Conservation (phyloP, 2,329 filamentous ascomycete species). For the Helminthosporium solani region DNA sequence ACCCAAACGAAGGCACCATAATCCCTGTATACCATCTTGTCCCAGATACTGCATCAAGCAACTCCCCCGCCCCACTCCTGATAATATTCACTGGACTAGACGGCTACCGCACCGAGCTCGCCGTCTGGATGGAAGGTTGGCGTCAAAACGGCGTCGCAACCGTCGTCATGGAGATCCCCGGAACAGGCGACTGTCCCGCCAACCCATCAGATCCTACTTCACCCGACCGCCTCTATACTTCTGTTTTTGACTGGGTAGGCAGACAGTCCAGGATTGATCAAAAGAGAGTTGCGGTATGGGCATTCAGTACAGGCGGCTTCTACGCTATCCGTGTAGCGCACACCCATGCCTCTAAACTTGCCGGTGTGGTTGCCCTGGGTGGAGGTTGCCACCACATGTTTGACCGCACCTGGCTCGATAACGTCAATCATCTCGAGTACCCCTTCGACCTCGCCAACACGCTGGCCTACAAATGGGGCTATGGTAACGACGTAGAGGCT, state of each 20-base stretch:
- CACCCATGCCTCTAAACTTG: slow-evolving; percentile 55
- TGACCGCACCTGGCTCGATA: slow-evolving; percentile 54
- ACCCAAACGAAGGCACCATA: slow-evolving; percentile 52
- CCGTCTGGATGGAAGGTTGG: slow-evolving; percentile 55
- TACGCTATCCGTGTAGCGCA: slow-evolving; percentile 60
- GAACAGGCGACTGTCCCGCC: slow-evolving; percentile 59
- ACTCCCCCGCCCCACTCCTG: slow-evolving; percentile 52
- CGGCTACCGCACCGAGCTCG: slow-evolving; percentile 59
- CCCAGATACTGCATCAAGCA: slow-evolving; percentile 50
- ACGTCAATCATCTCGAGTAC: slow-evolving; percentile 59
- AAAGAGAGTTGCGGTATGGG: slow-evolving; percentile 55
- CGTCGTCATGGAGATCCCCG: slow-evolving; percentile 58
- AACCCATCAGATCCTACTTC: slow-evolving; percentile 47
- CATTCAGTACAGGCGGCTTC: slow-evolving; percentile 60
- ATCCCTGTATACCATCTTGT: slow-evolving; percentile 68
- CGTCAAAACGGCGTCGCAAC: slow-evolving; percentile 51
- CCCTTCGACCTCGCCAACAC: slow-evolving; percentile 59
- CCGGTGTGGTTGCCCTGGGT: slow-evolving; percentile 55
- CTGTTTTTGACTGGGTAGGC: slow-evolving; percentile 57
- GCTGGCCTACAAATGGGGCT: slow-evolving; percentile 52
- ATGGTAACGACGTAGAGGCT: slow-evolving; percentile 35
- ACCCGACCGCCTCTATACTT: slow-evolving; percentile 57
- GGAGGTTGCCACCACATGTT: slow-evolving; percentile 61
- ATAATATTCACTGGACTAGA: slow-evolving; percentile 61
- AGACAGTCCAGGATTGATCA: slow-evolving; percentile 51